Evolutionary conservation across 495 filamentous ascomycete genomes (phyloP), one percentile per base, ranked within the genome.

Genomic region (Penicillium paxilli): DNA sequence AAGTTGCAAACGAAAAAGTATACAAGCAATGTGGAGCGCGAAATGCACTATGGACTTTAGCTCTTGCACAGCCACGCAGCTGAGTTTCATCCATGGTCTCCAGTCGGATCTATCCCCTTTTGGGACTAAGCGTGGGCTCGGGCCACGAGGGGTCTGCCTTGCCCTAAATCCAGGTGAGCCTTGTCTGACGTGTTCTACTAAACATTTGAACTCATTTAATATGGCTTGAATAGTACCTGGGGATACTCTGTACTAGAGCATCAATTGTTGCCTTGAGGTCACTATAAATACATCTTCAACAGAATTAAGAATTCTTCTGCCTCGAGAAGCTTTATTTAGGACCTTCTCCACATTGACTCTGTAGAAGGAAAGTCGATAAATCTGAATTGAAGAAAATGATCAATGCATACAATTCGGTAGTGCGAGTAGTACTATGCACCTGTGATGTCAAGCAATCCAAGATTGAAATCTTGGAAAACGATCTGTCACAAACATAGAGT

Each of bases 41-140:
- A 46, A 33, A 45, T 14, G 22, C 47, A 40, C 23, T 35, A 16
- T 22, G 28, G 40, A 23, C 35, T 26, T 49, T 48, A 17, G 50
- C 46, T 37, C 41, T 58, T 67, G 63, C 68, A 70, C 68, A 70
- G 68, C 68, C 68, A 68, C 68, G 46, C 59, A 68, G 62, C 65
- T 63, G 57, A 58, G 50, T 48, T 54, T 49, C 49, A 58, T 47
- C 45, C 41, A 50, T 48, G 35, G 44, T 59, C 51, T 38, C 33
- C 24, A 24, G 24, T 40, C 42, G 16, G 40, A 48, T 55, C 57
- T 52, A 55, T 49, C 19, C 57, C 57, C n/a, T 11, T 44, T 60
- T 7, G 1, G 48, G 57, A 8, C 22, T 47, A 45, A 28, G 6
- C 17, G 33, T 17, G 54, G 41, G 42, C 45, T 54, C 55, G 50